phyloP scores from a whole-genome alignment of 768 basidiomycete genomes.

The Phanerodontia chrysosporium region DNA sequence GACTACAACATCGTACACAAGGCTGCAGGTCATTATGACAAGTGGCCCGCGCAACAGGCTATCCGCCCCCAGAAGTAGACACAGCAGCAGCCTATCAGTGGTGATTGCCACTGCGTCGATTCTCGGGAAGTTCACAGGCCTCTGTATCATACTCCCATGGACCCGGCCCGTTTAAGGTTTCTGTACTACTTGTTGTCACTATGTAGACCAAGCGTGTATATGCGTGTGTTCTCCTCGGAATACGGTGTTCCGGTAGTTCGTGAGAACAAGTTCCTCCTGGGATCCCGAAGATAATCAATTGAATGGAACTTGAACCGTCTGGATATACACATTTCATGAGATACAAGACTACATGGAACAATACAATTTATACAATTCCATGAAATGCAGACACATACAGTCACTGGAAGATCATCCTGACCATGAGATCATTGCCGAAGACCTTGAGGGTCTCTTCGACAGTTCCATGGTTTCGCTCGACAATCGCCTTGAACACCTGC shows the following conservation, averaged over 20 bases:
- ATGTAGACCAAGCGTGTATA: too few species aligned
- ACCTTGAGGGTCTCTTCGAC: conserved; percentile 16
- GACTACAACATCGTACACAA: conserved; percentile 15
- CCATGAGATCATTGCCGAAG: conserved; percentile 22
- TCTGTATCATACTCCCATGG: too few species aligned
- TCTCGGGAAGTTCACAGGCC: too few species aligned
- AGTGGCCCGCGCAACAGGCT: conserved; percentile 9
- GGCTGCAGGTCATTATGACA: conserved; percentile 20
- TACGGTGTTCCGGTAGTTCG: too few species aligned
- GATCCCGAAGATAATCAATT: too few species aligned
- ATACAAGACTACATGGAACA: not conserved
- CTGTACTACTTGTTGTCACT: too few species aligned
- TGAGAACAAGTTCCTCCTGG: too few species aligned
- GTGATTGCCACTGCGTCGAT: not conserved
- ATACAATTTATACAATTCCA: not conserved
- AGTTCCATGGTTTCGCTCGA: conserved; percentile 13
- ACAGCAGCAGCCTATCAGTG: not conserved
- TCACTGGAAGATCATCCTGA: conserved; percentile 14
- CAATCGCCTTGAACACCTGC: conserved; percentile 15
- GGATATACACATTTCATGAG: too few species aligned
- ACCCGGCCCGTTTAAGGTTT: too few species aligned
- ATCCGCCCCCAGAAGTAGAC: conserved; percentile 8
- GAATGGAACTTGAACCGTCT: too few species aligned
- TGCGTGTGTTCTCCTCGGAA: too few species aligned
- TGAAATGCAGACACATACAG: not conserved